Evolutionary conservation across 2,329 filamentous ascomycete species (phyloP).

Genomic region (Saccharata proteae): DNA sequence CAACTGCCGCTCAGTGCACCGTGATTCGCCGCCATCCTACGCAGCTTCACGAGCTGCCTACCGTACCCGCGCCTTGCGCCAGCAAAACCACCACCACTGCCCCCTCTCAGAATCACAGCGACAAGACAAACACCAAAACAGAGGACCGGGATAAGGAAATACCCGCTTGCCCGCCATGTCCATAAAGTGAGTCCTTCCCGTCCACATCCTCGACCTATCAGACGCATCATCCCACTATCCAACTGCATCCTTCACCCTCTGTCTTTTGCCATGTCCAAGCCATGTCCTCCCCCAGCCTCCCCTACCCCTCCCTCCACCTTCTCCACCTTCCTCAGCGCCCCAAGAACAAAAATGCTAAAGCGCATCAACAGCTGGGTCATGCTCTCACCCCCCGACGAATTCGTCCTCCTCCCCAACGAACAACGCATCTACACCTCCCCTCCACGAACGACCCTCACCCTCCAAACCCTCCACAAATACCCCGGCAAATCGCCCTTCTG

Average conservation of each 20-base stretch:
- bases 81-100: no score
- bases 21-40: no score
- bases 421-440: constrained; percentile 69
- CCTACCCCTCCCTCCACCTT: constrained; percentile 1
- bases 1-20: no score
- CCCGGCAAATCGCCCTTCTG: constrained; percentile 52
- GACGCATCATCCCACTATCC: background rate
- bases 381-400: constrained; percentile 60
- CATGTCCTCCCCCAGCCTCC: constrained; percentile 1
- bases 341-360: constrained; percentile 16
- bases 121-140: no score
- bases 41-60: no score
- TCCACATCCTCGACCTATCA: constrained; percentile 6
- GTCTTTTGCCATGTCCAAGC: constrained; percentile 6
- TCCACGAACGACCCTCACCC: constrained; percentile 61
- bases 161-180: no score
- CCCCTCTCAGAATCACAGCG: no score
- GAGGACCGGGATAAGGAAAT: no score
- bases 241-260: constrained; percentile 10
- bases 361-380: constrained; percentile 66
- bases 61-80: no score
- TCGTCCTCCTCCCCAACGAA: constrained; percentile 78
- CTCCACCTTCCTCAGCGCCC: background rate
- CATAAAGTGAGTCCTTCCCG: constrained; percentile 25
- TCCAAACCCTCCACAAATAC: constrained; percentile 59